These are phyloP conservation scores for Eucalyptus fibrosa DNA, from an alignment of 345 rosid species.

Conservation along the genomic window DNA sequence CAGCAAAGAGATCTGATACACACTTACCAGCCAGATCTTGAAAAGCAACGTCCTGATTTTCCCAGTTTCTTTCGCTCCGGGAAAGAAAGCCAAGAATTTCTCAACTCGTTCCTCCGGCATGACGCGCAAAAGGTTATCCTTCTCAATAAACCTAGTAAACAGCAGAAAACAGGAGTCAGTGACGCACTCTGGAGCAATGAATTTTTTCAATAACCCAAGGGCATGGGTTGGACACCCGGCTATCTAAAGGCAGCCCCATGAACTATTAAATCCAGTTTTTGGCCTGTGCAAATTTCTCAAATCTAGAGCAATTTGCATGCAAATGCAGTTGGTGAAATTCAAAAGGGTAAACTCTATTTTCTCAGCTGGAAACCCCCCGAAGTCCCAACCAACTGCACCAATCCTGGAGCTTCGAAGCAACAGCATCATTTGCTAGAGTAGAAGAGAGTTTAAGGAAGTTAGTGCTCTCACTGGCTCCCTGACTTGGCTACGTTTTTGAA, in stretches of 20 bases:
- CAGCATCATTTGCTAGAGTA: not conserved
- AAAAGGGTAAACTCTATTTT: fast-evolving
- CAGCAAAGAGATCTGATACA: not conserved
- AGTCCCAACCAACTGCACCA: not conserved
- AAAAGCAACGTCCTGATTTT: slow-evolving; percentile 28
- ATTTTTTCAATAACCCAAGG: not conserved
- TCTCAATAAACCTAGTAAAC: slow-evolving; percentile 26
- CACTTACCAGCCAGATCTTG: slow-evolving; percentile 41
- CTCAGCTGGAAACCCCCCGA: not conserved
- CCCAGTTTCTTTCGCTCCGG: slow-evolving; percentile 24
- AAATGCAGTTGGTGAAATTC: not conserved
- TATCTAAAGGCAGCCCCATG: not conserved
- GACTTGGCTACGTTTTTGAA: slow-evolving; percentile 36
- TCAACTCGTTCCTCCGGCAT: slow-evolving; percentile 33
- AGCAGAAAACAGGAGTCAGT: not conserved
- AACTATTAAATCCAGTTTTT: not conserved
- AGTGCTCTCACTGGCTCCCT: slow-evolving; percentile 22
- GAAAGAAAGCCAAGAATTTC: slow-evolving; percentile 21
- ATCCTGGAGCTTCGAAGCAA: not conserved
- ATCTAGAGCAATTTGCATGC: not conserved
- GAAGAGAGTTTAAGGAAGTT: not conserved
- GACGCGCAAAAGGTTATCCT: slow-evolving; percentile 42
- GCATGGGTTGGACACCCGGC: not conserved
- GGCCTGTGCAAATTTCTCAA: not conserved
- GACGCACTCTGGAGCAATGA: not conserved